Evolutionary conservation across 345 rosid species (phyloP), one percentile per base, ranked within the genome.

Genomic region (Brassica cretica): DNA sequence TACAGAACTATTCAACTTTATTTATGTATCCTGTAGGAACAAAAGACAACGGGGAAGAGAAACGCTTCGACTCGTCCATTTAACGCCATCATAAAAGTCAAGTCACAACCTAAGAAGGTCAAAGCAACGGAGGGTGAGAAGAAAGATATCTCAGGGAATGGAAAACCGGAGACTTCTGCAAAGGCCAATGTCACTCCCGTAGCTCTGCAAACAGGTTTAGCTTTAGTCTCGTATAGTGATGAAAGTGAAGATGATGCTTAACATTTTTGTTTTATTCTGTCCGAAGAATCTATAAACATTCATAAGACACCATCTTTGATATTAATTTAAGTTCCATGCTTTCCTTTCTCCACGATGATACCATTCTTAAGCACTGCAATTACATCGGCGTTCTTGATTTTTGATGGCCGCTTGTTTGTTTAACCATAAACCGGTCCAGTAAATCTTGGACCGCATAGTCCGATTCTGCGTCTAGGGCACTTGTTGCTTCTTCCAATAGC

Each of bases 211-310:
- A 81, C 83, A 10, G 87, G 89, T 61, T 84, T 93, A 73, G 86
- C 87, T 32, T 86, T 93, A 66, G 97, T 95, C 79, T 82, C 90
- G 27, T 93, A 95, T 81, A 90, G 98, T 85, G 97, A 95, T 75
- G 96, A 94, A 72, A 91, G 97, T 73, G 97, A 91, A 62, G 92
- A 87, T 6, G 93, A 90, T 64, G 83, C 76, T 75, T 79, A 75
- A 44, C 61, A 58, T 72, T 68, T 78, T 24, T 32, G 18, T 51
- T 51, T 49, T 67, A 64, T 78, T 24, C 74, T 67, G 70, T 61
- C 56, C 16, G 69, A 49, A 72, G 16, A 60, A 66, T 66, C 67
- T 72, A 7, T 14, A 11, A 46, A 72, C 72, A 72, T 66, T 60
- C 64, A 9, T 67, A 66, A 89, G 24, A 85, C 60, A 5, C 96